Percentiles rank a stretch among this genome's conserved stretches.
Evolutionary conservation across 148 eudicot species (phyloP).

Genomic region (Vaccinium vitisidaea): DNA sequence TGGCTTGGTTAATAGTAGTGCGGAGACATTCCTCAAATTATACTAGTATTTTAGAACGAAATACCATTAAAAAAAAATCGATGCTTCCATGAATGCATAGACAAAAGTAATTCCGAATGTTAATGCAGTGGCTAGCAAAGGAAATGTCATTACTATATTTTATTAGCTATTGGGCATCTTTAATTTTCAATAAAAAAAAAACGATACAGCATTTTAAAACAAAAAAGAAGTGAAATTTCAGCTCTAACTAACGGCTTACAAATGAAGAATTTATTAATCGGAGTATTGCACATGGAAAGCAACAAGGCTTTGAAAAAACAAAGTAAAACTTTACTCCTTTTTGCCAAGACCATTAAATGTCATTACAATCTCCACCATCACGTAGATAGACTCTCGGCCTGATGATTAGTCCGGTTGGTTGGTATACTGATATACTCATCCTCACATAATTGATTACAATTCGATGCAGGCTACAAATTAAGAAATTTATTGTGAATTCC

Average conservation of each 20-base stretch:
- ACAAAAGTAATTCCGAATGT: not conserved
- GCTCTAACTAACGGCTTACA: not conserved
- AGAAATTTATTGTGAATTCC: no score
- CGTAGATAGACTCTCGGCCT: not conserved
- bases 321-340: not conserved
- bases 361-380: not conserved
- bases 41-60: no score
- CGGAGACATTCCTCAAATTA: no score
- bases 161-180: not conserved
- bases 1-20: no score
- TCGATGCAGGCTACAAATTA: no score
- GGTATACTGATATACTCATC: no score
- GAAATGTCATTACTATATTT: not conserved
- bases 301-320: not conserved
- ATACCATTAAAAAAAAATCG: not conserved
- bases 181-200: not conserved
- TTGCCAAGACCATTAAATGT: not conserved
- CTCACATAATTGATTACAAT: no score
- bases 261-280: not conserved
- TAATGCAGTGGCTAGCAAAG: constrained; percentile 1
- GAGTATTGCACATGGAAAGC: not conserved
- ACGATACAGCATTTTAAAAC: not conserved
- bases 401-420: no score
- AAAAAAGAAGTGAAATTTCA: not conserved
- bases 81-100: not conserved